Evolutionary conservation across 2,329 filamentous ascomycete species (phyloP).

Genomic region (Aspergillus latus): DNA sequence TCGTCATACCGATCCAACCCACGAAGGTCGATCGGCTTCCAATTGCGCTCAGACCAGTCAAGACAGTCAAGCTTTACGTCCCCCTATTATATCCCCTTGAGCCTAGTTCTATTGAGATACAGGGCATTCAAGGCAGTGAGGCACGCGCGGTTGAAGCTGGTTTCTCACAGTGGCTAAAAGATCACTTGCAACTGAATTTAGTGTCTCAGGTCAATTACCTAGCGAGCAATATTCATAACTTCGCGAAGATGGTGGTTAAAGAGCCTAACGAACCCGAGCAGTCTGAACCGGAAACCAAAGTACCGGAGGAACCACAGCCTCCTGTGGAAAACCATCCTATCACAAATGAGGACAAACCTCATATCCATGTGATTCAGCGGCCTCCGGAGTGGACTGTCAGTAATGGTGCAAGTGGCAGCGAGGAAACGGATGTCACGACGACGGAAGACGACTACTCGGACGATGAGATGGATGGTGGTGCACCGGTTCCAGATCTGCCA

Average conservation of each 20-base stretch:
- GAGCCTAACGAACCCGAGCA: conserved; percentile 16
- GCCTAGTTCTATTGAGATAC: conserved; percentile 63
- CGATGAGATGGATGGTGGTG: conserved; percentile 44
- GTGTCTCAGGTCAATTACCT: conserved; percentile 76
- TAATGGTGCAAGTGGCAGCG: conserved; percentile 35
- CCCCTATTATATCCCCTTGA: conserved; percentile 72
- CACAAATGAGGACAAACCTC: conserved; percentile 54
- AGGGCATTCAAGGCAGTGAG: conserved; percentile 60
- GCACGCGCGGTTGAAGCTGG: conserved; percentile 64
- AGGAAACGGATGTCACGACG: conserved; percentile 45
- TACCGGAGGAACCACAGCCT: conserved; percentile 18
- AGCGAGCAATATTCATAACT: conserved; percentile 65
- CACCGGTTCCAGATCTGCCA: conserved; percentile 33
- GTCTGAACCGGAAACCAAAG: conserved; percentile 15
- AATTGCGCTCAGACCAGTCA: conserved; percentile 58
- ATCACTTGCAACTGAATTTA: conserved; percentile 62
- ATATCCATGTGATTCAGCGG: conserved; percentile 70
- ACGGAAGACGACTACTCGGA: conserved; percentile 45
- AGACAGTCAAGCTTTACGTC: conserved; percentile 66
- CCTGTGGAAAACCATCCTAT: conserved; percentile 13
- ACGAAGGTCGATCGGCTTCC: conserved; percentile 62
- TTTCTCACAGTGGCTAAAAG: conserved; percentile 60
- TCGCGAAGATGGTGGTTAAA: conserved; percentile 58
- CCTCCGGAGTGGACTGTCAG: conserved; percentile 70
- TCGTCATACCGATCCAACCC: conserved; percentile 69